Percentiles rank a stretch among this genome's conserved stretches.
Evolutionary conservation across 176 grass and related monocot species (phyloP).

Genomic region (Oryza glumipatula): DNA sequence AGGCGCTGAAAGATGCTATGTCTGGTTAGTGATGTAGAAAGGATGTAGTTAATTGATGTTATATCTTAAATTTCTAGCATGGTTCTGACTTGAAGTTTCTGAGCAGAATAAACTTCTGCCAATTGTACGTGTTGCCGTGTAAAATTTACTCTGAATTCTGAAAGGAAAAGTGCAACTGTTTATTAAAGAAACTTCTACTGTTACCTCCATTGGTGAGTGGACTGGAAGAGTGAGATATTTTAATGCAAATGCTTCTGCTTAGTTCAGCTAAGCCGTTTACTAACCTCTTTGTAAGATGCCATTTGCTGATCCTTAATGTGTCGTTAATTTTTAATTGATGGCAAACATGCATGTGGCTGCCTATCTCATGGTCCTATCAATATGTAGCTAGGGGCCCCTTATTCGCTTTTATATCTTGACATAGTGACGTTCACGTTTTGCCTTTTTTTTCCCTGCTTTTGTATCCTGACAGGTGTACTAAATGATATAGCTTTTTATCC

Average conservation of each 20-base stretch:
- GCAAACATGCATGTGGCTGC: neutral
- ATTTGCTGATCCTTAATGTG: neutral
- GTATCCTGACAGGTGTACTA: neutral
- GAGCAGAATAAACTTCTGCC: neutral
- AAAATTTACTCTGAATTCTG: neutral
- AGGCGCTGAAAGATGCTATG: neutral
- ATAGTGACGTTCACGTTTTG: neutral
- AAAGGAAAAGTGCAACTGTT: neutral
- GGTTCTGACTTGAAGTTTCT: neutral
- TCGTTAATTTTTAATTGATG: neutral
- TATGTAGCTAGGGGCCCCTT: neutral
- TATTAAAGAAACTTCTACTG: neutral
- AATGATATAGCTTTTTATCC: constrained; percentile 3
- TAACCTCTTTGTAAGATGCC: neutral
- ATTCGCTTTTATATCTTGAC: neutral
- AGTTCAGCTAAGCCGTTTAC: neutral
- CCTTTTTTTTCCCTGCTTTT: neutral
- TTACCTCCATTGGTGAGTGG: neutral
- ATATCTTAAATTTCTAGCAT: neutral
- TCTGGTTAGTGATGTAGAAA: neutral
- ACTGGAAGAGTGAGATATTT: neutral
- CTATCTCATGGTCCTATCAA: neutral
- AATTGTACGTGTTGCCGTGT: neutral
- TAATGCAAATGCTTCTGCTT: neutral
- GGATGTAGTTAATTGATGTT: neutral